Percentiles rank a stretch among this genome's conserved stretches.
phyloP scores from a whole-genome alignment of 202 grass and related monocot species.

The Panicum virgatum region DNA sequence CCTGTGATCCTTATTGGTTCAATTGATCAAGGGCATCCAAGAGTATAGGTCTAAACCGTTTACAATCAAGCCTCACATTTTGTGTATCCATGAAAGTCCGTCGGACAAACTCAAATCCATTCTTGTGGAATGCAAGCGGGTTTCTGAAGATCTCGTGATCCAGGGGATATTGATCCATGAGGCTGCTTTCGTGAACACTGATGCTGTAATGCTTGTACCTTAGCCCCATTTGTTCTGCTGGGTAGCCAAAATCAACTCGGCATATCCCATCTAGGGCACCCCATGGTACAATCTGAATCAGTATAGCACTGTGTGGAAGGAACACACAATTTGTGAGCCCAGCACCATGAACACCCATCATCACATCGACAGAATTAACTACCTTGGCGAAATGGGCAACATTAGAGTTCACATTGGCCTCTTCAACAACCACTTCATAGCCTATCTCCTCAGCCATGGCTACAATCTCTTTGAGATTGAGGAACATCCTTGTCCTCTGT shows the following conservation, averaged over 20 bases:
- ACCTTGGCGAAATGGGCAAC: slow-evolving; percentile 53
- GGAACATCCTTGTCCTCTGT: slow-evolving; percentile 61
- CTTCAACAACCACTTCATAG: slow-evolving; percentile 62
- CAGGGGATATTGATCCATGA: slow-evolving; percentile 60
- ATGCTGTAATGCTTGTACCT: slow-evolving; percentile 81
- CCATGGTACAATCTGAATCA: slow-evolving; percentile 80
- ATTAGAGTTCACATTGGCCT: slow-evolving; percentile 60
- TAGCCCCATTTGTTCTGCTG: slow-evolving; percentile 61
- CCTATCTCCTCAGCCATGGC: slow-evolving; percentile 60
- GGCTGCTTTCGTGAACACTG: slow-evolving; percentile 69
- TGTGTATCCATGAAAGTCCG: slow-evolving; percentile 71
- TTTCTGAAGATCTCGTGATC: slow-evolving; percentile 75
- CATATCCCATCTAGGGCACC: slow-evolving; percentile 63
- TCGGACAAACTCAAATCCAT: slow-evolving; percentile 56
- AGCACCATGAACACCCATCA: slow-evolving; percentile 83
- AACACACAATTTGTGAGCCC: slow-evolving; percentile 82
- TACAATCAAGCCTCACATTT: slow-evolving; percentile 67
- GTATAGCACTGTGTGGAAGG: slow-evolving; percentile 50
- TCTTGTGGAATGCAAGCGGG: slow-evolving; percentile 59
- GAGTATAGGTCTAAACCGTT: slow-evolving; percentile 59
- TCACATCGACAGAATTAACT: slow-evolving; percentile 69
- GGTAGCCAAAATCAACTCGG: slow-evolving; percentile 67
- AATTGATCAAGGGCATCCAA: slow-evolving; percentile 57
- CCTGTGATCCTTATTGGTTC: slow-evolving; percentile 37
- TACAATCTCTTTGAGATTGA: slow-evolving; percentile 55